Conservation (phyloP, 805 yeast genomes). For the Candida boleticola region DNA sequence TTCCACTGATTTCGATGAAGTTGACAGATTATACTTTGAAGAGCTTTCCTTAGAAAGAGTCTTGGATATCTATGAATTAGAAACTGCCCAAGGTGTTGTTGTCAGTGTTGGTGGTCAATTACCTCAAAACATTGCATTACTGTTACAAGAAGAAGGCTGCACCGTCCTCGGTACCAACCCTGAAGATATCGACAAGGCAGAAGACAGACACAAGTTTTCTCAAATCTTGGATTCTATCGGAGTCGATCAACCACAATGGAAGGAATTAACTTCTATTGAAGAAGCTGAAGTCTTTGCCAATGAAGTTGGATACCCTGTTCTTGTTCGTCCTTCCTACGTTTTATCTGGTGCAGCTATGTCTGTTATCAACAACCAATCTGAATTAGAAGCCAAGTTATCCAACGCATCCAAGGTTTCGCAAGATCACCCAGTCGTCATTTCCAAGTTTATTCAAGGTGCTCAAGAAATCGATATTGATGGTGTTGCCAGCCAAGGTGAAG, state of each 20-base stretch:
- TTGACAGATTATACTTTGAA: constrained; percentile 94
- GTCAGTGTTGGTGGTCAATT: constrained; percentile 98
- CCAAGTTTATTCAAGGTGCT: constrained; percentile 94
- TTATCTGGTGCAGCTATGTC: constrained; percentile 99
- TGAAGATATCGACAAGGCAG: constrained; percentile 93
- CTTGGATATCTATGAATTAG: constrained; percentile 94
- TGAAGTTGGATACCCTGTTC: constrained; percentile 88
- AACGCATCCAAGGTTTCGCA: constrained; percentile 91
- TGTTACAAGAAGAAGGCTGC: constrained; percentile 78
- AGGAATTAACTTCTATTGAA: constrained; percentile 81
- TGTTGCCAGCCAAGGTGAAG: constrained; percentile 86
- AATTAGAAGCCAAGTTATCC: constrained; percentile 76
- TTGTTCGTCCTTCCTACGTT: constrained; percentile 96
- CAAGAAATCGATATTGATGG: constrained; percentile 97
- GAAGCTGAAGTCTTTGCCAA: constrained; percentile 87
- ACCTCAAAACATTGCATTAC: constrained; percentile 94
- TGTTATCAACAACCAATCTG: constrained; percentile 75
- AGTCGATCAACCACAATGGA: constrained; percentile 98
- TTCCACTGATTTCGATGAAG: constrained; percentile 97
- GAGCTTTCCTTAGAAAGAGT: constrained; percentile 95
- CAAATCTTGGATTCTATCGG: constrained; percentile 88
- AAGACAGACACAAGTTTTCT: constrained; percentile 97
- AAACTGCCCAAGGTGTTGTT: constrained; percentile 84
- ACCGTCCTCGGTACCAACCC: constrained; percentile 93
- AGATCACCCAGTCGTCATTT: constrained; percentile 96